Evolutionary conservation across 2,329 filamentous ascomycete genomes (phyloP), one percentile per base, ranked within the genome.

Genomic region (Trichoderma breve): DNA sequence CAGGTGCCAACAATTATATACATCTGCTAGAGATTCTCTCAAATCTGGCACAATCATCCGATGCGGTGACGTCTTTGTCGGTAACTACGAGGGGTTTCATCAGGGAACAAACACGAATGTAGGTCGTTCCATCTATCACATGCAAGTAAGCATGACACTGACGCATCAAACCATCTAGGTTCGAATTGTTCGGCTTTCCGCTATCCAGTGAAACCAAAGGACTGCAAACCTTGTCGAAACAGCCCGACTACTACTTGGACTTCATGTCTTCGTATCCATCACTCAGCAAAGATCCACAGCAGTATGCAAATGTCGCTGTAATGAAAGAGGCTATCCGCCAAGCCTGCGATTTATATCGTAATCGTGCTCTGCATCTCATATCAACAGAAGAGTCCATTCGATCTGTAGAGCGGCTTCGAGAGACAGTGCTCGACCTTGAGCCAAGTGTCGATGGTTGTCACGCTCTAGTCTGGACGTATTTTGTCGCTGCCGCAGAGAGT

Each of bases 181-280:
- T 69, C 36, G 66, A 69, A 34, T 57, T 69, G 2, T 69, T 69
- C 24, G 66, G 66, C 18, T 69, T 69, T 24, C 66, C 66, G 1
- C n/a, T 69, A 11, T 69, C 66, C 6, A 69, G 66, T n/a, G 66
- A 69, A 24, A 34, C 66, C 11, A 69, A 69, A 69, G 66, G 66
- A 15, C 36, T 69, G 9, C 66, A 69, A 51, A 58, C 39, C 4
- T n/a, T 69, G 9, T 61, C 66, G 14, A 69, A 69, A 28, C n/a
- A 30, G 6, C 66, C 66, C 14, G 66, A 69, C 55, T 69, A 69
- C 36, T 69, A 69, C 15, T 18, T 69, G 2, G 66, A 61, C 36
- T 69, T 69, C 15, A 69, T 69, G 66, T 69, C 66, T 34, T 69
- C 66, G 28, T 61, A 24, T 51, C 66, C 66, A 14, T 69, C 55